Evolutionary conservation across 345 rosid species (phyloP), one percentile per base, ranked within the genome.

Genomic region (Lagerstroemia speciosa): DNA sequence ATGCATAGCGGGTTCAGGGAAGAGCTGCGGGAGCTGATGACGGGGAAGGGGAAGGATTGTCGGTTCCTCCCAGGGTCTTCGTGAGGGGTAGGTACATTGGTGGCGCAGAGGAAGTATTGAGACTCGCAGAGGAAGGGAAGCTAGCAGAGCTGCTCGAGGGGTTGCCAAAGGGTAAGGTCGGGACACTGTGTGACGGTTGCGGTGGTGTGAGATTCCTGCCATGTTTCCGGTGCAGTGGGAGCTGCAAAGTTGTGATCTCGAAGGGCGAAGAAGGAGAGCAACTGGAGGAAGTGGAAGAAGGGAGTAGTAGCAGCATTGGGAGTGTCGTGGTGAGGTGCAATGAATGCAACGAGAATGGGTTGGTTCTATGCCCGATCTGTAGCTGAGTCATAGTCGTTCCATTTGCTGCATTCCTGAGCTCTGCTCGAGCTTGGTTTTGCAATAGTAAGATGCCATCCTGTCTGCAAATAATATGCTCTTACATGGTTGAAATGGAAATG

Each of bases 271-370:
- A 72, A 65, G 58, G 62, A 38, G 43, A 34, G 0, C 19, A 58
- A 27, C 50, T 36, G 17, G 75, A 41, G 3, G 70, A 40, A 43
- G 66, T 26, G 52, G 72, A 46, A 32, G 75, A 41, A 73, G 78
- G 62, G 72, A 50, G 53, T 67, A 64, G 24, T 5, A 71, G 82
- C 76, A 79, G 77, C 32, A 82, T 66, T 10, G 27, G 63, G 33
- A 30, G 16, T 71, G 77, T 69, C 29, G 83, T 80, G 50, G 78
- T 88, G 15, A 82, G 89, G 41, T 91, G 97, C 67, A 71, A 67
- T 14, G 91, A 86, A 15, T 94, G 99, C 55, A 94, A 94, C 24
- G 99, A 91, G 79, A 94, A 94, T 45, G 97, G 99, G 64, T 80
- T 91, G 73, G 88, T 88, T 68, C 85, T 82, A 65, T 94, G 99